These are phyloP conservation scores for Drechslerella dactyloides DNA, from an alignment of 2,329 filamentous ascomycete species.

Conservation along the genomic window DNA sequence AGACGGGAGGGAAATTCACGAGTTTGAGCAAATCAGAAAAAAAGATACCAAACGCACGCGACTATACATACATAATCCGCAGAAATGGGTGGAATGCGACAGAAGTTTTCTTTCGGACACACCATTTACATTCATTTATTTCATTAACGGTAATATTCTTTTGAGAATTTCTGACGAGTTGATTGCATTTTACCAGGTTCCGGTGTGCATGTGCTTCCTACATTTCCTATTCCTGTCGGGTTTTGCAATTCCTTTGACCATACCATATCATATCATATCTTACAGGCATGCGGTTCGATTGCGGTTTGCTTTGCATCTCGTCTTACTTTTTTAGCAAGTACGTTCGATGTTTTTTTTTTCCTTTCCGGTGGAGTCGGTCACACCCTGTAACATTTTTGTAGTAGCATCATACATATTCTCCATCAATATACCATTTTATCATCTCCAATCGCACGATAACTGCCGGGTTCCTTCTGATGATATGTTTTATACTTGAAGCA, in stretches of 20 bases:
- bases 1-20: background rate
- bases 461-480: too few species aligned
- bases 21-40: constrained; percentile 6
- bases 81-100: background rate
- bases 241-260: background rate
- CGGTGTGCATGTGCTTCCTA: constrained; percentile 5
- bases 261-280: too few species aligned
- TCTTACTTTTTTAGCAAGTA: background rate
- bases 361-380: background rate
- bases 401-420: background rate
- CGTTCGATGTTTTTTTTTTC: too few species aligned
- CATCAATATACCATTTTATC: background rate
- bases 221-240: background rate
- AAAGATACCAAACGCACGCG: constrained; percentile 7
- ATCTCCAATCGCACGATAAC: background rate
- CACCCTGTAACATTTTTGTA: constrained; percentile 2
- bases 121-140: constrained; percentile 10
- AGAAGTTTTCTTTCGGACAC: background rate
- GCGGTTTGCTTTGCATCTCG: too few species aligned
- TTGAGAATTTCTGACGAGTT: constrained; percentile 13
- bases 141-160: background rate
- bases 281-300: too few species aligned
- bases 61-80: constrained; percentile 7
- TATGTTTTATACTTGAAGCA: too few species aligned
- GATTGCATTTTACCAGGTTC: constrained; percentile 24